Evolutionary conservation across 1,139 yeast genomes (phyloP), one percentile per base, ranked within the genome.

Genomic region (Candida gigantensis): DNA sequence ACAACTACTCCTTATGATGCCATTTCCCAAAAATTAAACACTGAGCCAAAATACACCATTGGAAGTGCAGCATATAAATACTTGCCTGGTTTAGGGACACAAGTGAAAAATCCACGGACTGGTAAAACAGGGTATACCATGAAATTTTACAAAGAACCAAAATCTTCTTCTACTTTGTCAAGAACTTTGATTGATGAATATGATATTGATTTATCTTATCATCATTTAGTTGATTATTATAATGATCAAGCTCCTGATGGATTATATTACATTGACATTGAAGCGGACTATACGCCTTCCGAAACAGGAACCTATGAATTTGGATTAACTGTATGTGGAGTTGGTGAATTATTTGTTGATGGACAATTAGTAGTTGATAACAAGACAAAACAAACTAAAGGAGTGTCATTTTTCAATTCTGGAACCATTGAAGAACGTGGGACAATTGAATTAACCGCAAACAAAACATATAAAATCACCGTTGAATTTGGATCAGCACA

Each of bases 311-410:
- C 57, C 6, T 79, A 75, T 50, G 72, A 65, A 37, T 73, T 79
- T 49, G 80, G 82, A 21, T 55, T 70, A 32, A 53, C 72, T 9
- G 73, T 72, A 24, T 50, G 62, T 40, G 85, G 85, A 25, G 74
- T 82, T 25, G 81, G 76, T 15, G 62, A 64, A 45, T 49, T 79
- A 21, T 79, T 60, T 47, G 56, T 79, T 35, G 68, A 79, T 47
- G 81, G 57, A 39, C 49, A 74, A 50, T 56, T 77, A 39, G 63
- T 79, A 13, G 77, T 78, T 39, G 83, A 79, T 50, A 78, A 79
- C 57, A 72, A 70, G 49, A 73, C 76, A 18, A 53, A 63, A 24
- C 84, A 79, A 58, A 58, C 47, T 11, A 55, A 53, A 20, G 84
- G 84, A 26, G 53, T 59, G 11, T 60, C 70, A 3, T 75, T 75